Percentiles rank a stretch among this genome's conserved stretches.
These are phyloP conservation scores for Skeletonema marinoi DNA, from an alignment of 108 stramenopile species.

Conservation along the genomic window DNA sequence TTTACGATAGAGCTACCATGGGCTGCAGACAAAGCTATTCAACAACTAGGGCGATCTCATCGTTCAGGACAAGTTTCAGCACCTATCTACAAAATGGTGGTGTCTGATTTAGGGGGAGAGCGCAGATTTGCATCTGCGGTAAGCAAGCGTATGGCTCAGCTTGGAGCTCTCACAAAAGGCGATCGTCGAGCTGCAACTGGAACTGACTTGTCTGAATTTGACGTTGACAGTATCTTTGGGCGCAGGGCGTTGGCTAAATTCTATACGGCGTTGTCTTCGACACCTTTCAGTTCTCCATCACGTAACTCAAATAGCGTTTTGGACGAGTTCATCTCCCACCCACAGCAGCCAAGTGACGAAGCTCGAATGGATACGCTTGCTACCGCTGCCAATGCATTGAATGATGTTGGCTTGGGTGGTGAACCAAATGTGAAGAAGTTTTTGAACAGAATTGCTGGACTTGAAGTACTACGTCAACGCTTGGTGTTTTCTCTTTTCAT, in stretches of 20 bases:
- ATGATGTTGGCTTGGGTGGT: slow-evolving; percentile 34
- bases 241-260: slow-evolving; percentile 40
- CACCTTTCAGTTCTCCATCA: slow-evolving; percentile 21
- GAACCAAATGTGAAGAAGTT: slow-evolving; percentile 57
- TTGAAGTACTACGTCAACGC: slow-evolving; percentile 53
- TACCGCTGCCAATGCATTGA: slow-evolving; percentile 31
- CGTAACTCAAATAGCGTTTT: slow-evolving; percentile 40
- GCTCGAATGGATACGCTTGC: slow-evolving; percentile 11
- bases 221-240: slow-evolving; percentile 55
- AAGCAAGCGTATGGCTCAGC: slow-evolving; percentile 69
- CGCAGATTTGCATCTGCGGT: slow-evolving; percentile 82
- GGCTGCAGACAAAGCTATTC: slow-evolving; percentile 89
- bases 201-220: slow-evolving; percentile 50
- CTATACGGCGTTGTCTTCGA: slow-evolving; percentile 18
- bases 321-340: slow-evolving; percentile 33
- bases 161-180: slow-evolving; percentile 87
- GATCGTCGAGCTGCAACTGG: slow-evolving; percentile 71
- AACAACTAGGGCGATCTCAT: slow-evolving; percentile 88
- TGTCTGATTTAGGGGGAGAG: slow-evolving; percentile 79
- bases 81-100: slow-evolving; percentile 69
- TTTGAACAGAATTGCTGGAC: slow-evolving; percentile 64
- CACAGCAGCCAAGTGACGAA: slow-evolving; percentile 13
- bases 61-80: slow-evolving; percentile 67
- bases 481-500: slow-evolving; percentile 66
- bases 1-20: slow-evolving; percentile 90